phyloP scores from a whole-genome alignment of 148 eudicot species.

The Diospyros lotus region DNA sequence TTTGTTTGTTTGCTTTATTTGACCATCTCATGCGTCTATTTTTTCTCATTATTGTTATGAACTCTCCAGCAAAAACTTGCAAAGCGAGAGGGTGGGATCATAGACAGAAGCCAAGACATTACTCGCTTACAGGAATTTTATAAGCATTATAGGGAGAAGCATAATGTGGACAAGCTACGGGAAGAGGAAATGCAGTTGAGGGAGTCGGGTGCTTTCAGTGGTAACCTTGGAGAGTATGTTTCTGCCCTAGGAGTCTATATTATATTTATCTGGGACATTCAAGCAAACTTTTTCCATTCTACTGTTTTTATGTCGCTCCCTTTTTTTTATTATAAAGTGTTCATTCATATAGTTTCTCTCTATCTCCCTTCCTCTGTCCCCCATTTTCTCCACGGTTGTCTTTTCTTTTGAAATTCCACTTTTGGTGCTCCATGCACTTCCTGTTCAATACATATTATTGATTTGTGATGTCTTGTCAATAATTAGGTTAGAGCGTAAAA shows the following conservation, averaged over 20 bases:
- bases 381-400: background rate
- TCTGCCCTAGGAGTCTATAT: background rate
- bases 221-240: conserved; percentile 91
- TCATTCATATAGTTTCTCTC: background rate
- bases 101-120: conserved; percentile 94
- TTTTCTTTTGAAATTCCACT: background rate
- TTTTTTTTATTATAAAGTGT: background rate
- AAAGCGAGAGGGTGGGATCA: conserved; percentile 83
- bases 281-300: background rate
- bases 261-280: background rate
- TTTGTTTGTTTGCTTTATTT: too few species aligned
- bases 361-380: background rate
- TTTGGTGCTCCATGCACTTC: background rate
- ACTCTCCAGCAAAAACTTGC: conserved; percentile 89
- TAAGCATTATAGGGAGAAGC: conserved; percentile 59
- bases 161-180: conserved; percentile 73
- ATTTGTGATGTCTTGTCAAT: background rate
- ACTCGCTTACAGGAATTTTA: conserved; percentile 86
- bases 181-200: conserved; percentile 88
- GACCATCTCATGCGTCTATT: background rate
- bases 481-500: conserved; percentile 80
- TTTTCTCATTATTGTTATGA: background rate
- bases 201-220: conserved; percentile 77
- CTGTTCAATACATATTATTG: conserved; percentile 2
- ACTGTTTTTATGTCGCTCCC: background rate